A percentile compares a stretch with the other conserved stretches of the same genome.
These are phyloP conservation scores for Colletotrichum viniferum DNA, from an alignment of 2,329 filamentous ascomycete species.

Conservation along the genomic window DNA sequence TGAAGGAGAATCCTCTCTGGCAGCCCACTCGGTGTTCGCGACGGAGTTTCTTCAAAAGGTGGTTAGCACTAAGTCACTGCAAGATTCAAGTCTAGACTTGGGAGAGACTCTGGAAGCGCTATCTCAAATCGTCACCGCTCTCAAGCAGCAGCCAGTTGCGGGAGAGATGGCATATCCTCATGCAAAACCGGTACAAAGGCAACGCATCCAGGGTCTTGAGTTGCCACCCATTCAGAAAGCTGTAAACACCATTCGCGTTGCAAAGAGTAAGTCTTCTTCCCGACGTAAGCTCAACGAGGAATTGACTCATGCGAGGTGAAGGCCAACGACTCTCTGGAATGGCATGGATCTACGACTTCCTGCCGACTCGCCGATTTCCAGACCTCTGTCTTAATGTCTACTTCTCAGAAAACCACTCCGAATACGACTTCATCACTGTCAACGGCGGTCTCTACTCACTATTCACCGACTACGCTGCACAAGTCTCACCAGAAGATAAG, in stretches of 20 bases:
- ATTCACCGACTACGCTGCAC: slow-evolving; percentile 11
- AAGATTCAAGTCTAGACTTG: slow-evolving; percentile 32
- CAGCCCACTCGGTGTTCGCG: slow-evolving; percentile 51
- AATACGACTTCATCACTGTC: slow-evolving; percentile 36
- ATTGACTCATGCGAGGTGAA: not conserved
- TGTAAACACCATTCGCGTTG: not conserved
- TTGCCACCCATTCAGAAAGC: slow-evolving; percentile 23
- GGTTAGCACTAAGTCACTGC: slow-evolving; percentile 30
- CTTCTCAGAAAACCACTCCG: slow-evolving; percentile 34
- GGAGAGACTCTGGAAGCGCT: slow-evolving; percentile 39
- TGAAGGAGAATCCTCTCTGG: slow-evolving; percentile 49
- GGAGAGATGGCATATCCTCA: slow-evolving; percentile 30
- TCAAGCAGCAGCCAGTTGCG: slow-evolving; percentile 29
- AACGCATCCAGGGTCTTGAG: slow-evolving; percentile 4
- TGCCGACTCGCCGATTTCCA: slow-evolving; percentile 32
- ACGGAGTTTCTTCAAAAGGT: slow-evolving; percentile 47
- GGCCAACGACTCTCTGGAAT: slow-evolving; percentile 6
- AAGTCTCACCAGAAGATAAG: slow-evolving; percentile 20
- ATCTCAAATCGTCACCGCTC: slow-evolving; percentile 31
- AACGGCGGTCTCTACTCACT: slow-evolving; percentile 31
- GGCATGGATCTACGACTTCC: slow-evolving; percentile 33
- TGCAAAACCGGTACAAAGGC: slow-evolving; percentile 10
- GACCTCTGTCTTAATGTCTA: slow-evolving; percentile 37
- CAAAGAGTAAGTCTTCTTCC: not conserved
- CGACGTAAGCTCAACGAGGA: not conserved